A percentile compares a stretch with the other conserved stretches of the same genome.
Evolutionary conservation across 306 rosid species (phyloP).

Genomic region (Biancaea sappan): DNA sequence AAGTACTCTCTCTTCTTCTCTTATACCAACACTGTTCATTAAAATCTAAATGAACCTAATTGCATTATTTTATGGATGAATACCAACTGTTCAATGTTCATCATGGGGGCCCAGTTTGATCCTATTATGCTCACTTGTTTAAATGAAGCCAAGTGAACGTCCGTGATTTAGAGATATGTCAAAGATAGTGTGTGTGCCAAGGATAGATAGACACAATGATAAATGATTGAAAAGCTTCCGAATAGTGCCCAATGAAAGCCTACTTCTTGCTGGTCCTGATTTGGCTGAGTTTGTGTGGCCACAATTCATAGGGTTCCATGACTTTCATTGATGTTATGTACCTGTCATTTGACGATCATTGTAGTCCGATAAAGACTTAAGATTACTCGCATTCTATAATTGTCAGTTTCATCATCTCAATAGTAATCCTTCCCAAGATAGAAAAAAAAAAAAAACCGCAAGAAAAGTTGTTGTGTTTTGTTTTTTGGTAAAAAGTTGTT

Average conservation of each 20-base stretch:
- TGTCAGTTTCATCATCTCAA: neutral
- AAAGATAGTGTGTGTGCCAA: neutral
- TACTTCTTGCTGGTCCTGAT: neutral
- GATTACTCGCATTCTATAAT: neutral
- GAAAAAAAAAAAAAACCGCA: no score
- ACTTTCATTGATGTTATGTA: neutral
- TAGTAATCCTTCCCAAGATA: neutral
- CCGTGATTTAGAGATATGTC: neutral
- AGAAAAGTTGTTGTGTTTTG: no score
- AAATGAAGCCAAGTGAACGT: no score
- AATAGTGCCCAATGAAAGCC: neutral
- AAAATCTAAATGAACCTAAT: neutral
- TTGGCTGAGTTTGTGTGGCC: slow-evolving; percentile 14
- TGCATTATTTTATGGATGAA: neutral
- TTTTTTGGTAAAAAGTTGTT: no score
- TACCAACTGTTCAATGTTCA: neutral
- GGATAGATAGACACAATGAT: neutral
- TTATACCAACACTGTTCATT: neutral
- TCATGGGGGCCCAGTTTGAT: neutral
- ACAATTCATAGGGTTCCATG: slow-evolving; percentile 2
- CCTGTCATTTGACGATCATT: neutral
- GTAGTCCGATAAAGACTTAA: neutral
- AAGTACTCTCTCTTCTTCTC: slow-evolving; percentile 10
- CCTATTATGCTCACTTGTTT: neutral
- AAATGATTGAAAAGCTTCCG: slow-evolving; percentile 10